Evolutionary conservation across 306 rosid genomes (phyloP).

Genomic region (Delonix regia): DNA sequence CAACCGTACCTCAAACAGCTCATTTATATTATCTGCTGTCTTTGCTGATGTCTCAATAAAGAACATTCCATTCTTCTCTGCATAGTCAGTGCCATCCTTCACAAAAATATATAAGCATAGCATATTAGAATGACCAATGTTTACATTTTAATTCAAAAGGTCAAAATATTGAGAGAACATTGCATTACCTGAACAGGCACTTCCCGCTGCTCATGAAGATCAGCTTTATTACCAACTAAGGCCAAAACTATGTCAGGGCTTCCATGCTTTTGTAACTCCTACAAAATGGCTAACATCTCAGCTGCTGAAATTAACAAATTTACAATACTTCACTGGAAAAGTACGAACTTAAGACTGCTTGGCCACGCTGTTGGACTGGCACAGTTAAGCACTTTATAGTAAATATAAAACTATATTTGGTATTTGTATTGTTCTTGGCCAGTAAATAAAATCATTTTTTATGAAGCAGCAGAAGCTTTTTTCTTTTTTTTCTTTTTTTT

Average conservation of each 20-base stretch:
- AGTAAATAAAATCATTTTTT: neutral
- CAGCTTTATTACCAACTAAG: constrained; percentile 77
- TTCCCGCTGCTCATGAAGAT: constrained; percentile 69
- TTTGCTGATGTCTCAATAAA: constrained; percentile 99
- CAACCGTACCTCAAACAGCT: constrained; percentile 86
- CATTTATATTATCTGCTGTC: constrained; percentile 96
- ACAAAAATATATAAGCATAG: constrained; percentile 9
- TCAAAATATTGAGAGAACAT: neutral
- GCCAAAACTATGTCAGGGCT: constrained; percentile 75
- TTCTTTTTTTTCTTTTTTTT: neutral
- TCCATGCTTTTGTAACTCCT: constrained; percentile 86
- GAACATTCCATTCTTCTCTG: constrained; percentile 97
- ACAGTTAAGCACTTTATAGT: neutral
- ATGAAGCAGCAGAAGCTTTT: neutral
- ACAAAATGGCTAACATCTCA: constrained; percentile 25
- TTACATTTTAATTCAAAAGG: neutral
- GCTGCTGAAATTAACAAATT: neutral
- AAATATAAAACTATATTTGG: neutral
- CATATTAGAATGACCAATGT: constrained; percentile 22
- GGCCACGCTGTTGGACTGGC: neutral
- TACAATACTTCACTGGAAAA: neutral
- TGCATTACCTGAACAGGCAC: constrained; percentile 57
- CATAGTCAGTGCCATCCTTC: constrained; percentile 89
- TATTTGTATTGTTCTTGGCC: neutral
- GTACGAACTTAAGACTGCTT: neutral